phyloP scores from a whole-genome alignment of 371 early-diverging fungal species.

The Mortierella sp. region DNA sequence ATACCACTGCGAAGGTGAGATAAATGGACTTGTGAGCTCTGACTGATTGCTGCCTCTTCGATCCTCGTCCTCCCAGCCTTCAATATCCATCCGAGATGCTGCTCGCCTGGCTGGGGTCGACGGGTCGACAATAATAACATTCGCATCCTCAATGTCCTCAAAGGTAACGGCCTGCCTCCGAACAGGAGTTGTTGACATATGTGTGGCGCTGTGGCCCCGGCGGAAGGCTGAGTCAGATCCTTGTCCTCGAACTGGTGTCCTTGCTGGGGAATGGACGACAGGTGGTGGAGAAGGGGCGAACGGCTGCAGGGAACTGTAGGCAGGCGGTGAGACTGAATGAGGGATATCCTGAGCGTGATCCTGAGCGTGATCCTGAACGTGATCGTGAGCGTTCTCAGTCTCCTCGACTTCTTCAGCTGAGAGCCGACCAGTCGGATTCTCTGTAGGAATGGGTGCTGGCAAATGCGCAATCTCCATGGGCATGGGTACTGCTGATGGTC shows the following conservation, averaged over 20 bases:
- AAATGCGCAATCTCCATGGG: not conserved
- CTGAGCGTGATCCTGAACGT: not conserved
- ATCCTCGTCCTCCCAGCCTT: conserved; percentile 58
- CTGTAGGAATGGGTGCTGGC: not conserved
- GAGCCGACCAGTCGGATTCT: no score
- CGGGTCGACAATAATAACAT: conserved; percentile 38
- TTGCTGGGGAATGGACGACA: not conserved
- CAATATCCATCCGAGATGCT: conserved; percentile 36
- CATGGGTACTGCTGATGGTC: not conserved
- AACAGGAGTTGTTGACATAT: not conserved
- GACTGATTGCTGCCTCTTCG: conserved; percentile 23
- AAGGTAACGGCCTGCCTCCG: conserved; percentile 21
- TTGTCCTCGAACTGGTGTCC: not conserved
- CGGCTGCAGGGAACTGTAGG: not conserved
- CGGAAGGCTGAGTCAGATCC: not conserved
- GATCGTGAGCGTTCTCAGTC: not conserved
- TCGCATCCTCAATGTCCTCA: conserved; percentile 28
- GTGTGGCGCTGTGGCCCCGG: not conserved
- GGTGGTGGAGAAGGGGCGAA: not conserved
- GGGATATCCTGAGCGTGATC: not conserved
- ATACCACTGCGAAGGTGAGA: conserved; percentile 42
- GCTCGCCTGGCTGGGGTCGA: conserved; percentile 35
- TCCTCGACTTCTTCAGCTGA: no score
- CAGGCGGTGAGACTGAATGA: not conserved
- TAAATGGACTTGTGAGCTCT: conserved; percentile 22